phyloP scores from a whole-genome alignment of 2,329 filamentous ascomycete species.

The Nakataea oryzae region DNA sequence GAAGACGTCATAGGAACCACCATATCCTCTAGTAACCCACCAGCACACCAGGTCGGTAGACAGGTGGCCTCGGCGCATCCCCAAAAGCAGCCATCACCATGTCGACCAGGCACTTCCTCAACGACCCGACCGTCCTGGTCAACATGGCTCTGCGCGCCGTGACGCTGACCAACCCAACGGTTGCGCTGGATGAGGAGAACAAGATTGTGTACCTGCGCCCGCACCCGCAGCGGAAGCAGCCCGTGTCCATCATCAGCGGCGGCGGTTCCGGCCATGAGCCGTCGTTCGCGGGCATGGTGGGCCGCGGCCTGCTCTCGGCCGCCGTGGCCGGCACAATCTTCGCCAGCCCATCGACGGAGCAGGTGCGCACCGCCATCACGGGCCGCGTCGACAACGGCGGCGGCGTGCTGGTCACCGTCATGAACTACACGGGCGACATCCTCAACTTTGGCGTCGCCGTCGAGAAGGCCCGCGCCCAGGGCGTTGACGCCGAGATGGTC shows the following conservation, averaged over 20 bases:
- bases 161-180: constrained; percentile 73
- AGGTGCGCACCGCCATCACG: constrained; percentile 68
- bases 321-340: constrained; percentile 82
- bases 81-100: not conserved
- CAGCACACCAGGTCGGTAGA: too few relatives aligned
- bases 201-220: constrained; percentile 74
- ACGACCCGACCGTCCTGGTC: constrained; percentile 72
- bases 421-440: constrained; percentile 89
- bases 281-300: constrained; percentile 77
- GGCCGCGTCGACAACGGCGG: constrained; percentile 52
- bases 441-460: constrained; percentile 91
- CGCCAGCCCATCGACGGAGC: constrained; percentile 64
- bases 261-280: constrained; percentile 89
- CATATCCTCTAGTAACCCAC: not conserved
- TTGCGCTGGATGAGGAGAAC: constrained; percentile 67
- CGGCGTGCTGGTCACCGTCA: constrained; percentile 81
- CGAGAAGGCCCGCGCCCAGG: constrained; percentile 78
- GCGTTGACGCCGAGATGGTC: constrained; percentile 74
- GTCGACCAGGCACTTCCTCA: constrained; percentile 76
- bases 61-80: not conserved
- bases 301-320: constrained; percentile 66
- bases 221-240: constrained; percentile 30
- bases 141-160: constrained; percentile 64
- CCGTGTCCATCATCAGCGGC: constrained; percentile 78
- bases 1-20: not conserved